These are phyloP conservation scores for Cladobotryum protrusum DNA, from an alignment of 2,329 filamentous ascomycete genomes.

Conservation along the genomic window DNA sequence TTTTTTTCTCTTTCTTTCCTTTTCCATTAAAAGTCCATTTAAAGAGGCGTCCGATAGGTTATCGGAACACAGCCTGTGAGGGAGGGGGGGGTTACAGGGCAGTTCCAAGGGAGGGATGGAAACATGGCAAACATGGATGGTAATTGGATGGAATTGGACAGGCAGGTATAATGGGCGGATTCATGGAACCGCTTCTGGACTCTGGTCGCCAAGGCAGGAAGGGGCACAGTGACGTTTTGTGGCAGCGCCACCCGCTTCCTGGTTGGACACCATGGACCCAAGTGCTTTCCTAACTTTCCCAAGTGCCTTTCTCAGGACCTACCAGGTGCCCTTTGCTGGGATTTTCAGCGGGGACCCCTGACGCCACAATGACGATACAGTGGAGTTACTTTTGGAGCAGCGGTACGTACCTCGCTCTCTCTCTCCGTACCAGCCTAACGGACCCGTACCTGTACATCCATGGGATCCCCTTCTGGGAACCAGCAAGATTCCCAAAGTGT, in stretches of 20 bases:
- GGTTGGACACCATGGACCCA: slow-evolving; percentile 5
- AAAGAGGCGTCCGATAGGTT: no score
- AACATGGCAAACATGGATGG: background rate
- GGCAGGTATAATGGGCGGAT: background rate
- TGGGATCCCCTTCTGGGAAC: no score
- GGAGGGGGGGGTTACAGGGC: background rate
- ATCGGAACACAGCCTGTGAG: no score
- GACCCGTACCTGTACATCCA: no score
- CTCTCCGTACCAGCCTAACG: no score
- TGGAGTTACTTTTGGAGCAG: slow-evolving; percentile 5
- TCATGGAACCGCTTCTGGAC: slow-evolving; percentile 12
- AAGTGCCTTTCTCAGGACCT: background rate
- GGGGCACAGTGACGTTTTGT: slow-evolving; percentile 18
- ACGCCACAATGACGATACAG: slow-evolving; percentile 15
- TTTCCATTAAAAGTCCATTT: no score
- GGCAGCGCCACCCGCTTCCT: slow-evolving; percentile 11
- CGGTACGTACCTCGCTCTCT: slow-evolving; percentile 1
- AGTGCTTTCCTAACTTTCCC: background rate
- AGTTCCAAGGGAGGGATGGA: background rate
- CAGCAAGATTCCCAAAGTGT: no score
- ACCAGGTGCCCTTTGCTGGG: slow-evolving; percentile 1
- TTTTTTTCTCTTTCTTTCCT: no score
- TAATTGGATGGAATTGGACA: background rate
- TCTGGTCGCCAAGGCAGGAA: slow-evolving; percentile 12
- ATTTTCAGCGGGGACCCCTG: slow-evolving; percentile 12